Evolutionary conservation across 177 flowering plant genomes (phyloP), one percentile per base, ranked within the genome.

Genomic region (Tripterygium wilfordii): DNA sequence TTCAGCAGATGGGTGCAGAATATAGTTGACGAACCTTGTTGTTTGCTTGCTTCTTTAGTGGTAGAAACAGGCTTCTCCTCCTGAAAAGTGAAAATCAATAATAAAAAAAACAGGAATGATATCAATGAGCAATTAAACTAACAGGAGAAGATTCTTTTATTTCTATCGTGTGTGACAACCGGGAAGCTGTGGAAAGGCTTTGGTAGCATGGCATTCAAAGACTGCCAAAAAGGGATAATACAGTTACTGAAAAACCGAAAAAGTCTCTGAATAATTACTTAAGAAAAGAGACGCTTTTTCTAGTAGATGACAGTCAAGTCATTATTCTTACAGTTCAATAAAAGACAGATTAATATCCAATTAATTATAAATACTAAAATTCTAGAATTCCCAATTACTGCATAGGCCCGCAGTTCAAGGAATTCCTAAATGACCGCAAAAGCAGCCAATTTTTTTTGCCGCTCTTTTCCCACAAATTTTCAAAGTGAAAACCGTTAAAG

Each of bases 401-500:
- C 64, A 38, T 36, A 20, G 55, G 62, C 57, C 54, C 68, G 68
- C 51, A 50, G 46, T 56, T 56, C 56, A 51, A 67, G 64, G 62
- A 56, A 23, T 31, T 37, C 37, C 23, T 31, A 26, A 30, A 50
- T 55, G 13, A 32, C 36, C 14, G 3, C 36, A 32, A 32, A n/a
- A n/a, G n/a, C n/a, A n/a, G n/a, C n/a, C n/a, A n/a, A n/a, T n/a
- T n/a, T n/a, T n/a, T n/a, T n/a, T n/a, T n/a, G n/a, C n/a, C n/a
- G n/a, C n/a, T n/a, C n/a, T n/a, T n/a, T n/a, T n/a, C 33, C 33
- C 33, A 30, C 33, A 30, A 30, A 6, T 30, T 30, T 30, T 30
- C 12, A 6, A 7, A 30, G n/a, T n/a, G n/a, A n/a, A n/a, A n/a
- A n/a, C n/a, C n/a, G n/a, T n/a, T n/a, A n/a, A n/a, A n/a, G n/a